A percentile compares a stretch with the other conserved stretches of the same genome.
These are phyloP conservation scores for Leavenworthia alabamica DNA, from an alignment of 345 rosid genomes.

Conservation along the genomic window DNA sequence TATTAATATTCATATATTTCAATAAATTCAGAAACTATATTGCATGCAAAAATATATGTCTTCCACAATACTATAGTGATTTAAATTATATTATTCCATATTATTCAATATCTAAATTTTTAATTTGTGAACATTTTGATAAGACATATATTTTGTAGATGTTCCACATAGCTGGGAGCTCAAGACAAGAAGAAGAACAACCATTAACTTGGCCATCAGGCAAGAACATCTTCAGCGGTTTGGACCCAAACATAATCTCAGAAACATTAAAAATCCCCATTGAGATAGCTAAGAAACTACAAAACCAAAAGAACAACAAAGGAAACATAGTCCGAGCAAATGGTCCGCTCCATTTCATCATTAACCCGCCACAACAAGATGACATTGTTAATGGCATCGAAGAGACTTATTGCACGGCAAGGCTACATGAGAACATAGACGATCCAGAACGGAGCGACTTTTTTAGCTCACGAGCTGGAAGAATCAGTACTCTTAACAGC, in stretches of 20 bases:
- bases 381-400: constrained; percentile 43
- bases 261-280: constrained; percentile 42
- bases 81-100: too few species aligned
- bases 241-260: constrained; percentile 32
- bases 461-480: constrained; percentile 59
- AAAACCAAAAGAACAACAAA: constrained; percentile 35
- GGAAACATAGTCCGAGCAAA: constrained; percentile 50
- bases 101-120: neutral
- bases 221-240: constrained; percentile 47
- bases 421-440: constrained; percentile 39
- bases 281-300: constrained; percentile 41
- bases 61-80: neutral
- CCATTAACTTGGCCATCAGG: constrained; percentile 30
- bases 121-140: neutral
- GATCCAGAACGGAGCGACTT: constrained; percentile 47
- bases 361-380: constrained; percentile 23
- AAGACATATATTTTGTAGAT: constrained; percentile 35
- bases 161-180: constrained; percentile 61
- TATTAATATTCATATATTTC: neutral
- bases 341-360: constrained; percentile 31
- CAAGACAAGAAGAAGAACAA: constrained; percentile 17
- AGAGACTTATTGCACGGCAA: constrained; percentile 50
- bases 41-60: constrained; percentile 7
- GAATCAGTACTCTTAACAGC: constrained; percentile 49
- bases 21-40: neutral